Evolutionary conservation across 208 protist species (phyloP).

Genomic region (Naegleria lovaniensis): DNA sequence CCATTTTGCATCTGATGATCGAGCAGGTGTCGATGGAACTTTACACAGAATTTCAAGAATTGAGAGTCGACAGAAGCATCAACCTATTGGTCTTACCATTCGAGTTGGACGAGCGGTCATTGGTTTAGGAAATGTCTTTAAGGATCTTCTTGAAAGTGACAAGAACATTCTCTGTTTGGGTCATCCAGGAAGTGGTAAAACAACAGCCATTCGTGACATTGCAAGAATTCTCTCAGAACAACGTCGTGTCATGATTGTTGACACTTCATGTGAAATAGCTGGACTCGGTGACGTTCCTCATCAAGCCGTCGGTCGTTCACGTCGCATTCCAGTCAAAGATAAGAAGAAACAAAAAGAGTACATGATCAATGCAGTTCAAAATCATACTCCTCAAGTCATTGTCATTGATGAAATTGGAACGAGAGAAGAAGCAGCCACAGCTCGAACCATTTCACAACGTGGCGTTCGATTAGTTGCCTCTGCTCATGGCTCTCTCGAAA

Average conservation of each 20-base stretch:
- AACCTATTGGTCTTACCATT: constrained; percentile 66
- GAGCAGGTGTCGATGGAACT: constrained; percentile 50
- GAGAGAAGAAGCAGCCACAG: constrained; percentile 43
- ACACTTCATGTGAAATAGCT: constrained; percentile 88
- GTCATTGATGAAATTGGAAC: constrained; percentile 82
- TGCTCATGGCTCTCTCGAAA: neutral
- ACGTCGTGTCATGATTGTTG: constrained; percentile 72
- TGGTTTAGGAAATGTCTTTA: constrained; percentile 44
- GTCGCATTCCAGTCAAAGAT: constrained; percentile 70
- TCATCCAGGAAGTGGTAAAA: constrained; percentile 81
- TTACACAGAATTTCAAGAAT: constrained; percentile 68
- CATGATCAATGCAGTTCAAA: constrained; percentile 82
- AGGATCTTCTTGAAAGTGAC: neutral
- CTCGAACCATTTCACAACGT: neutral
- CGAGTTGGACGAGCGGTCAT: constrained; percentile 68
- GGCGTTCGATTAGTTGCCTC: neutral
- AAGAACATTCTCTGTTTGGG: constrained; percentile 68
- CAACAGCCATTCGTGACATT: constrained; percentile 78
- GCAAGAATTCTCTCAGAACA: constrained; percentile 53
- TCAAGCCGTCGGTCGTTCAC: constrained; percentile 68
- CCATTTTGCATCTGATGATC: neutral
- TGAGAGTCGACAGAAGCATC: constrained; percentile 60
- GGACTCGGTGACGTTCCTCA: constrained; percentile 74
- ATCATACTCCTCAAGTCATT: constrained; percentile 82
- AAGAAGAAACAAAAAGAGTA: constrained; percentile 58